Conservation (phyloP, 352 stramenopile species). For the Peronospora belbahrii region DNA sequence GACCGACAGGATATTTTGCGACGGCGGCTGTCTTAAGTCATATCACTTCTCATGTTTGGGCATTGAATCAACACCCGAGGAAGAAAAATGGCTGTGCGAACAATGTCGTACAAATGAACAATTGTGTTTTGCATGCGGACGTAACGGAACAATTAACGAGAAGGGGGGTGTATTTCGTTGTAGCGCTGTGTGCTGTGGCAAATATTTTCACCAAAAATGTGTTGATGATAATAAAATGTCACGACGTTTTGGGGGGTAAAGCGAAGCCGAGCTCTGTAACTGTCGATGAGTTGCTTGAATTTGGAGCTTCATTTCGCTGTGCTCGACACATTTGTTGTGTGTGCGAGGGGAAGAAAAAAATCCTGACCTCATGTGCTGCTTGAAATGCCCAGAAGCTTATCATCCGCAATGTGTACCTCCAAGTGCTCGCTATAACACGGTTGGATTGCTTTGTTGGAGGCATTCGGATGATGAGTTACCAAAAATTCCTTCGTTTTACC, state of each 20-base stretch:
- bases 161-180: conserved; percentile 81
- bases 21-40: conserved; percentile 87
- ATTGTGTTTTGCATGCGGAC: conserved; percentile 81
- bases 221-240: conserved; percentile 57
- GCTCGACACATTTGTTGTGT: conserved; percentile 81
- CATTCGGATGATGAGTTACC: conserved; percentile 72
- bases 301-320: conserved; percentile 80
- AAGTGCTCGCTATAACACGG: conserved; percentile 86
- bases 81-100: conserved; percentile 85
- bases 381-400: conserved; percentile 89
- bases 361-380: conserved; percentile 82
- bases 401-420: conserved; percentile 90
- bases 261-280: conserved; percentile 26
- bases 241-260: conserved; percentile 32
- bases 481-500: conserved; percentile 67
- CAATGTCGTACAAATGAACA: conserved; percentile 87
- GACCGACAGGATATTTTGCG: conserved; percentile 86
- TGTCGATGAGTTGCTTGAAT: conserved; percentile 49
- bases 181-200: conserved; percentile 52
- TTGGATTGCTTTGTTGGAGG: conserved; percentile 88
- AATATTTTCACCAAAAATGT: conserved; percentile 83
- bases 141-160: conserved; percentile 83
- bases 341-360: conserved; percentile 73
- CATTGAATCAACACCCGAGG: conserved; percentile 55
- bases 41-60: conserved; percentile 91